Evolutionary conservation across 805 yeast species (phyloP).

Genomic region (Sporopachydermia quercuum): DNA sequence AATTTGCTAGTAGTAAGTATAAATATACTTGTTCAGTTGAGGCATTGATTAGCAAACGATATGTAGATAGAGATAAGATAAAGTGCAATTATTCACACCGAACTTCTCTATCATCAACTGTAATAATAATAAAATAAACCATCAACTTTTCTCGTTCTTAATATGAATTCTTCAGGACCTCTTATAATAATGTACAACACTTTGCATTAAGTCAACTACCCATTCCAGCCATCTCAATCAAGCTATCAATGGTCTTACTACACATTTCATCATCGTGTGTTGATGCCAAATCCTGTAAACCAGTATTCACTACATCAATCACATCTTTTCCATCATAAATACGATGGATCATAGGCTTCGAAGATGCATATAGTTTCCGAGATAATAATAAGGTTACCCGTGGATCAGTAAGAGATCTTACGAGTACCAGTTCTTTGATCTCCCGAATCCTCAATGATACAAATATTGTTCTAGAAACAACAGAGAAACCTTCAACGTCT

Average conservation of each 20-base stretch:
- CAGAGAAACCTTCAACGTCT: neutral
- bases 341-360: neutral
- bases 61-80: too few species aligned
- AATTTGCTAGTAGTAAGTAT: too few species aligned
- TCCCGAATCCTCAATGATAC: neutral
- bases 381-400: neutral
- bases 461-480: neutral
- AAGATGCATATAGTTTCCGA: neutral
- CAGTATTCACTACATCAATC: neutral
- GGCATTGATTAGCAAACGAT: too few species aligned
- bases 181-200: too few species aligned
- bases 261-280: neutral
- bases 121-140: too few species aligned
- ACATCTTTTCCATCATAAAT: neutral
- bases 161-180: too few species aligned
- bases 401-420: neutral
- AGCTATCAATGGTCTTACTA: neutral
- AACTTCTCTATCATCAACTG: too few species aligned
- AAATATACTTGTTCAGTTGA: too few species aligned
- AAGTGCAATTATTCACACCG: too few species aligned
- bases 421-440: constrained; percentile 2
- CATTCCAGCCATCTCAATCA: too few species aligned
- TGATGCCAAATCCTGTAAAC: neutral
- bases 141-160: too few species aligned
- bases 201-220: too few species aligned